These are phyloP conservation scores for Endotrypanum monterogeii DNA, from an alignment of 208 protist genomes.

Conservation along the genomic window DNA sequence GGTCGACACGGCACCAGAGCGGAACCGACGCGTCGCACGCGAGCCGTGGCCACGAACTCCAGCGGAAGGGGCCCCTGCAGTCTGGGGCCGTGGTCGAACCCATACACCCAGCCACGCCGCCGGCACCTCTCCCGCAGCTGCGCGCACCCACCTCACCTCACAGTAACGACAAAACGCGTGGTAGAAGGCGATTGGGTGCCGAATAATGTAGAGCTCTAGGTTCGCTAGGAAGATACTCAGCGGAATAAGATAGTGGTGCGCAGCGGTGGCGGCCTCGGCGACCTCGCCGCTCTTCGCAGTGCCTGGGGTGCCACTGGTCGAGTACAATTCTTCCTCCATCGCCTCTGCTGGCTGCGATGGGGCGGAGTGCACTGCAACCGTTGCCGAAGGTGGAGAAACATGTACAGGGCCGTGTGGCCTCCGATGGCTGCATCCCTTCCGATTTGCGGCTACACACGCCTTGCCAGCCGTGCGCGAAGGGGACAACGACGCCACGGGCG, in stretches of 20 bases:
- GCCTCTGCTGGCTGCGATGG: not conserved
- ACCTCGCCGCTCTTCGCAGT: not conserved
- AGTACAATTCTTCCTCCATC: not conserved
- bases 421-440: not conserved
- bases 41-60: conserved; percentile 1
- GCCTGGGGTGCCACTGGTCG: not conserved
- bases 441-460: not conserved
- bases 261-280: not conserved
- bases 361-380: not conserved
- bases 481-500: not conserved
- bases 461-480: not conserved
- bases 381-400: not conserved
- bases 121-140: conserved; percentile 16
- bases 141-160: conserved; percentile 42
- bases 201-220: conserved; percentile 29
- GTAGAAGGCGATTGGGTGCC: conserved; percentile 31
- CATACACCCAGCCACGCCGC: conserved; percentile 46
- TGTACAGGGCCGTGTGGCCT: not conserved
- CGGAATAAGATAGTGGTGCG: conserved; percentile 34
- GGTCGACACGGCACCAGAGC: not conserved
- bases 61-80: not conserved
- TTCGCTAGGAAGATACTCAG: conserved; percentile 33
- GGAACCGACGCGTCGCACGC: not conserved
- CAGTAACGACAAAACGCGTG: conserved; percentile 31
- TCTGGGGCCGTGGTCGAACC: conserved; percentile 24